Conservation (phyloP, 2,329 filamentous ascomycete species). For the Aureobasidium sp. region DNA sequence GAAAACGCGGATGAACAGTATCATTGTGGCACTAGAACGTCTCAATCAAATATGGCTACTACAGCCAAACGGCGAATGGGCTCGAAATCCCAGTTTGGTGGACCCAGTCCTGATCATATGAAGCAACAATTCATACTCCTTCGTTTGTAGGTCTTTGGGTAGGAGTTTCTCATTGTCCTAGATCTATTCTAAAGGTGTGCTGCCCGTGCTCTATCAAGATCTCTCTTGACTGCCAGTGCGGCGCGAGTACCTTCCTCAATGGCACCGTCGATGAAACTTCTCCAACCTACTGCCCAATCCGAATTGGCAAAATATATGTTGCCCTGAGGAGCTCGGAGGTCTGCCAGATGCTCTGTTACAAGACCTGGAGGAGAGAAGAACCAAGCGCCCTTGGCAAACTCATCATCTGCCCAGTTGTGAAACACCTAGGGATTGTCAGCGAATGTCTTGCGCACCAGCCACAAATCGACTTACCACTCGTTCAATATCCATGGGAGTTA, state of each 20-base stretch:
- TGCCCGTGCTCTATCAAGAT: neutral
- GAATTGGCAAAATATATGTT: conserved; percentile 28
- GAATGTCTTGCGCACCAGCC: neutral
- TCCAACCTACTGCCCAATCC: conserved; percentile 32
- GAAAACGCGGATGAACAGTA: conserved; percentile 34
- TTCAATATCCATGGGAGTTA: conserved; percentile 4
- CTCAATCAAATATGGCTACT: conserved; percentile 32
- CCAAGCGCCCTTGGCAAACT: conserved; percentile 27
- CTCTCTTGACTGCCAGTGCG: conserved; percentile 14
- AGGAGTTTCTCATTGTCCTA: neutral
- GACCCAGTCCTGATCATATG: conserved; percentile 15
- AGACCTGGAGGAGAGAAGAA: conserved; percentile 19
- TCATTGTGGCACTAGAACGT: conserved; percentile 31
- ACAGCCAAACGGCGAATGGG: conserved; percentile 8
- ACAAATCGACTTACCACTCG: neutral
- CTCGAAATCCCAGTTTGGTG: conserved; percentile 2
- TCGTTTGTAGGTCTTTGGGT: neutral
- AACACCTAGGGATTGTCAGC: conserved; percentile 10
- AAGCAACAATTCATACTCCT: neutral
- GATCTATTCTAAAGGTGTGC: neutral
- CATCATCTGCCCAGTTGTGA: conserved; percentile 29
- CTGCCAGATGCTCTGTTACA: conserved; percentile 21
- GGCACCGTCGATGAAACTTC: conserved; percentile 32
- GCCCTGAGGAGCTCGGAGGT: conserved; percentile 25
- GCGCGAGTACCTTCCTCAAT: conserved; percentile 26